Evolutionary conservation across 768 basidiomycete species (phyloP), one percentile per base, ranked within the genome.

Genomic region (Hygrophoropsis aurantiaca): DNA sequence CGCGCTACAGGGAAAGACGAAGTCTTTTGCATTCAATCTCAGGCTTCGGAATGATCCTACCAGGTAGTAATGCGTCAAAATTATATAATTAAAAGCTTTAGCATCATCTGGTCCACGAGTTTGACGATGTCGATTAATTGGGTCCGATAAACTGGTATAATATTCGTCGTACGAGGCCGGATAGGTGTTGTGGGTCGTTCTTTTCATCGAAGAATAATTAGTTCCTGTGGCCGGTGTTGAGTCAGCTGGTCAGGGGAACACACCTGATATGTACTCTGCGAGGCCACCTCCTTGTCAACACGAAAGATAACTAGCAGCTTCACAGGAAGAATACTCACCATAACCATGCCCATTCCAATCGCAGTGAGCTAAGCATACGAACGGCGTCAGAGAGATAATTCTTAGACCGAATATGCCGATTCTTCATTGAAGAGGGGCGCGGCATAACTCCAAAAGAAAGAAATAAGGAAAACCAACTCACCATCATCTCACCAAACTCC

Each of bases 101-200:
- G n/a, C n/a, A 15, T 16, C 11, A 15, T 45, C n/a, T 26, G 11
- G 43, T 11, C n/a, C 18, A 45, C 25, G 23, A 27, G 41, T 18
- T 13, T 19, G 25, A n/a, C n/a, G 24, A 25, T 15, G 16, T 16
- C 15, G 20, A 23, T 53, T 50, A 92, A 64, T 92, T 93, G 1
- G 91, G 88, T 3, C 92, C 92, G 59, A 94, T 82, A 51, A 94
- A 90, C 59, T 94, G 91, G 62, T 92, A 94, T 58, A 94, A 53
- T 53, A 94, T 80, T 47, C 85, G 74, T 51, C 90, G 73, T 5
- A 94, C 89, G 13, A 94, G 71, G 2, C 90, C 85, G 0, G 86
- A 89, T 15, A 94, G 73, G 60, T 90, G 84, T 37, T 91, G 81
- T 0, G 90, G 90, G 53, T 91, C 85, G 60, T 78, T 74, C 75